These are phyloP conservation scores for Drosera capensis DNA, from an alignment of 148 eudicot species.

Conservation along the genomic window DNA sequence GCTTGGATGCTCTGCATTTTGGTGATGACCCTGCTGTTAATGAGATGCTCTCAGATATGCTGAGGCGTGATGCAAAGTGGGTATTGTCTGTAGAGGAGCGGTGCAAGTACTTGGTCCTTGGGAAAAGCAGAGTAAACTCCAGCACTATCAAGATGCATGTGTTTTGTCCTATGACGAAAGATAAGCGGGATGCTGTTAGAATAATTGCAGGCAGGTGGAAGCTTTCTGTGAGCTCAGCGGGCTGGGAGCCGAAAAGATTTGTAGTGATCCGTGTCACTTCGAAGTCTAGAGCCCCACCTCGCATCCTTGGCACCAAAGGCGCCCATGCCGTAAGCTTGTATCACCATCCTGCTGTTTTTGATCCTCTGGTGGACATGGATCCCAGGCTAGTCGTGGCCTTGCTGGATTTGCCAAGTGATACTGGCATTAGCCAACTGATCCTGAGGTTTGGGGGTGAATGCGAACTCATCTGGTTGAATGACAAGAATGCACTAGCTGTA, in stretches of 20 bases:
- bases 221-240: slow-evolving; percentile 59
- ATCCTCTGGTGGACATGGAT: slow-evolving; percentile 75
- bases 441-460: slow-evolving; percentile 96
- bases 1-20: slow-evolving; percentile 61
- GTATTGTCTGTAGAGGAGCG: slow-evolving; percentile 85
- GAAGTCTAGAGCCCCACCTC: slow-evolving; percentile 68
- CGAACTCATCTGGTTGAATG: slow-evolving; percentile 94
- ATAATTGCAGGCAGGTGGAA: slow-evolving; percentile 93
- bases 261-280: slow-evolving; percentile 59
- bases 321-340: slow-evolving; percentile 17
- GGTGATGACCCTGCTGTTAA: slow-evolving; percentile 53
- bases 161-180: slow-evolving; percentile 77
- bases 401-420: slow-evolving; percentile 80
- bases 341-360: slow-evolving; percentile 41
- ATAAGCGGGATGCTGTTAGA: slow-evolving; percentile 77
- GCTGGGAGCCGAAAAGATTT: slow-evolving; percentile 95
- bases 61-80: slow-evolving; percentile 85
- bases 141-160: slow-evolving; percentile 56
- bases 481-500: slow-evolving; percentile 83
- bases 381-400: slow-evolving; percentile 81
- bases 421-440: slow-evolving; percentile 78
- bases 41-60: slow-evolving; percentile 42
- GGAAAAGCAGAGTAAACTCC: slow-evolving; percentile 42
- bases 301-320: slow-evolving; percentile 57
- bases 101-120: slow-evolving; percentile 72